Evolutionary conservation across 345 rosid species (phyloP), one percentile per base, ranked within the genome.

Genomic region (Viola odorata): DNA sequence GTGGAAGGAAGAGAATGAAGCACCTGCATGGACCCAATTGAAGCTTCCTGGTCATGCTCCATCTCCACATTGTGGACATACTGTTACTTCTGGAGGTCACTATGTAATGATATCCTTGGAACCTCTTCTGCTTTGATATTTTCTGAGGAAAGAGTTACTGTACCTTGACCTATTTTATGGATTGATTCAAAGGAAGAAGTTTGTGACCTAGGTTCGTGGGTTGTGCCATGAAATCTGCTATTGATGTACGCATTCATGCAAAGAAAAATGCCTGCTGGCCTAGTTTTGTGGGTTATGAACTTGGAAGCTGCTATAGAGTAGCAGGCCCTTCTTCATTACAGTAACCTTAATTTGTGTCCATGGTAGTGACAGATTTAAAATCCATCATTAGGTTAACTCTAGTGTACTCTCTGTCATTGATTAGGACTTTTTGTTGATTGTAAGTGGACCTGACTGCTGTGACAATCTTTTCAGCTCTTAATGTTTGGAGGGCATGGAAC

Each of bases 31-130:
- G 97, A 94, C 97, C 55, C 97, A 90, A 71, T 80, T 94, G 78
- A 94, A 88, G 84, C 99, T 94, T 73, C 99, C 99, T 48, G 99
- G 99, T 55, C 96, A 94, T 81, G 83, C 96, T 55, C 97, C 99
- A 57, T 73, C 97, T 73, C 53, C 99, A 59, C 90, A 91, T 49
- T 94, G 99, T 73, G 99, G 97, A 51, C 99, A 90, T 73, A 88
- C 96, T 45, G 57, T 86, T 58, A 85, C 96, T 54, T 90, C 96
- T 61, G 97, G 92, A 75, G 97, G 99, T 66, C 84, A 84, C 78
- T 77, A 94, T 67, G 99, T 94, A 89, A 75, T 69, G 67, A 68
- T 57, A 36, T 62, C 65, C 72, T 57, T 69, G 11, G 38, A 74
- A 42, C 65, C 60, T 62, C 62, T 55, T 50, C 44, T 41, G 14